phyloP scores from a whole-genome alignment of 2,329 filamentous ascomycete species.

The Fusarium lateritium region DNA sequence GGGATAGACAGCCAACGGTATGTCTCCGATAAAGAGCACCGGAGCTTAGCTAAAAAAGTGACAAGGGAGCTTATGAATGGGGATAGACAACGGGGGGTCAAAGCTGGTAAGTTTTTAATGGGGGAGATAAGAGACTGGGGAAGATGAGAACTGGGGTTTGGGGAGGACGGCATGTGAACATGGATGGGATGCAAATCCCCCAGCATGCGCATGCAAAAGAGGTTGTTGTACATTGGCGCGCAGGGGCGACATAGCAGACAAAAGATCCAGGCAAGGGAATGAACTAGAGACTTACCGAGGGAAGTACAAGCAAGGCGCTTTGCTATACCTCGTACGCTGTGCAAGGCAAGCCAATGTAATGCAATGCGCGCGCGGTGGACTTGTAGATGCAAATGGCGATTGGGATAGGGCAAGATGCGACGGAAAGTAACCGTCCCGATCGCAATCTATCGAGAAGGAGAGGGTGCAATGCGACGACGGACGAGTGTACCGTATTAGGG shows the following conservation, averaged over 20 bases:
- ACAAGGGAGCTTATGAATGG: constrained; percentile 37
- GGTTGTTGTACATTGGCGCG: constrained; percentile 33
- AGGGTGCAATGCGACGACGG: constrained; percentile 45
- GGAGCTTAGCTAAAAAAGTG: constrained; percentile 21
- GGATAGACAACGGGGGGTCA: constrained; percentile 38
- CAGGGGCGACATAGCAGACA: constrained; percentile 7
- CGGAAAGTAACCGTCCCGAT: constrained; percentile 37
- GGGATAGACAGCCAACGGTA: constrained; percentile 27
- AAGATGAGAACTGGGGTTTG: constrained; percentile 30
- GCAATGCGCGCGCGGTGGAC: constrained; percentile 22
- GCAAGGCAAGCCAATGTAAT: constrained; percentile 36
- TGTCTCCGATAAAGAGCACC: constrained; percentile 39
- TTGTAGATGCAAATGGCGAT: constrained; percentile 20
- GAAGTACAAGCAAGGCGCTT: constrained; percentile 29
- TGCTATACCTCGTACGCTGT: constrained; percentile 33
- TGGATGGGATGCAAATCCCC: constrained; percentile 22
- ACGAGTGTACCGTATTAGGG: constrained; percentile 42
- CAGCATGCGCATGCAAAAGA: constrained; percentile 13
- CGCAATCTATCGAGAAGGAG: constrained; percentile 17
- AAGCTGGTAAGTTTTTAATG: constrained; percentile 36
- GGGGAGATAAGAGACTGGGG: constrained; percentile 42
- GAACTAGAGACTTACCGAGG: constrained; percentile 32
- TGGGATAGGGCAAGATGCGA: constrained; percentile 19
- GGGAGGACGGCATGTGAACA: constrained; percentile 17
- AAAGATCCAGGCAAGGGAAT: constrained; percentile 13